Evolutionary conservation across 2,329 filamentous ascomycete genomes (phyloP).

Genomic region (Davidsoniella virescens): DNA sequence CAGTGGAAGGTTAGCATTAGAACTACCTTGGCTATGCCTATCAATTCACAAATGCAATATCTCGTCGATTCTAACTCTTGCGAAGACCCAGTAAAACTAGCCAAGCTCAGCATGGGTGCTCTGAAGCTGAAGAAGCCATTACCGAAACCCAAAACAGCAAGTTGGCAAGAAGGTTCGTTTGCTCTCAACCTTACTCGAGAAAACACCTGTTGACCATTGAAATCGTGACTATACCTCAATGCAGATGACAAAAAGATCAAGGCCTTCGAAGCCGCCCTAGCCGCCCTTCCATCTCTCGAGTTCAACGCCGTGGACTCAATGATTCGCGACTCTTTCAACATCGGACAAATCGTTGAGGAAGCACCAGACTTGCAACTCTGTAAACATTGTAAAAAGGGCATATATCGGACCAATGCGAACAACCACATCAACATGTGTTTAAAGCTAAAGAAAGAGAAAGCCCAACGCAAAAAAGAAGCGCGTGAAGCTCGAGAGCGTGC

Average conservation of each 20-base stretch:
- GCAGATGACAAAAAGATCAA: conserved; percentile 40
- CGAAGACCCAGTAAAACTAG: not conserved
- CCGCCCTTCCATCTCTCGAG: conserved; percentile 35
- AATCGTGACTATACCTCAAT: conserved; percentile 30
- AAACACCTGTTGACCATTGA: conserved; percentile 24
- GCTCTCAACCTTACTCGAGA: not conserved
- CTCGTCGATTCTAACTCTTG: too few relatives aligned
- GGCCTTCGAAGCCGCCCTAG: conserved; percentile 25
- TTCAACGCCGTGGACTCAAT: conserved; percentile 58
- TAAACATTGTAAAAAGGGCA: conserved; percentile 86
- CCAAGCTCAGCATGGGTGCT: conserved; percentile 19
- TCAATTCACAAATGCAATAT: too few relatives aligned
- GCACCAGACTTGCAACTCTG: conserved; percentile 65
- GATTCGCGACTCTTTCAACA: conserved; percentile 63
- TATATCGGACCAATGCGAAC: conserved; percentile 58
- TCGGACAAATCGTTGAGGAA: conserved; percentile 68
- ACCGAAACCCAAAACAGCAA: conserved; percentile 41
- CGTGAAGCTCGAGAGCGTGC: conserved; percentile 53
- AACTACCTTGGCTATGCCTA: too few relatives aligned
- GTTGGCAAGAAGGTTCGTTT: conserved; percentile 54
- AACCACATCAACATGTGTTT: conserved; percentile 73
- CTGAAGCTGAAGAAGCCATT: conserved; percentile 48
- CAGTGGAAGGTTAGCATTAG: too few relatives aligned
- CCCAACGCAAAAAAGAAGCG: conserved; percentile 59
- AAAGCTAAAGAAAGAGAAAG: conserved; percentile 69